Evolutionary conservation across 1,284 basidiomycete genomes (phyloP).

Genomic region (Neolentinus lepideus): DNA sequence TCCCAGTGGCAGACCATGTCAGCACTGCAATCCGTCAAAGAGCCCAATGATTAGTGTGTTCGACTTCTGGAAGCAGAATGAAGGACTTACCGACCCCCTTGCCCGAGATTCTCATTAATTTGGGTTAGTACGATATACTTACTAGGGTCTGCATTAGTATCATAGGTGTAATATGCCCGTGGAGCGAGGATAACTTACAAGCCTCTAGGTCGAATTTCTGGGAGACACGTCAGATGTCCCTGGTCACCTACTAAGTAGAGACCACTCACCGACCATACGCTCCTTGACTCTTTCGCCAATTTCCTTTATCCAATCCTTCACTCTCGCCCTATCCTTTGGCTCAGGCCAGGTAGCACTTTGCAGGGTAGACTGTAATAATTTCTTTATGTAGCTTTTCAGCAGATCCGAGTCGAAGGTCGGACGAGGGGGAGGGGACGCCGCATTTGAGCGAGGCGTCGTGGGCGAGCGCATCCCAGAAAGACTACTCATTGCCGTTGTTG

Average conservation of each 20-base stretch:
- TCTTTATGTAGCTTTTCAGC: constrained; percentile 72
- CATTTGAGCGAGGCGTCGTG: constrained; percentile 43
- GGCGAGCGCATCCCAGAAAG: constrained; percentile 40
- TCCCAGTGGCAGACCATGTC: constrained; percentile 73
- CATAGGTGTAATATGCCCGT: neutral
- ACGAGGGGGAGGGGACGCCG: constrained; percentile 38
- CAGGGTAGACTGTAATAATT: constrained; percentile 61
- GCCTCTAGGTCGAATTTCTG: constrained; percentile 68
- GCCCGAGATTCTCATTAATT: constrained; percentile 73
- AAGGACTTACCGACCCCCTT: constrained; percentile 63
- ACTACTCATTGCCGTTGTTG: neutral
- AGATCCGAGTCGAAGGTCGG: constrained; percentile 66
- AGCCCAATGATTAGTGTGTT: constrained; percentile 8
- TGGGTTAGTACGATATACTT: constrained; percentile 81
- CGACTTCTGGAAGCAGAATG: constrained; percentile 5
- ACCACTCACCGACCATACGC: constrained; percentile 52
- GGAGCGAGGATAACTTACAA: constrained; percentile 48
- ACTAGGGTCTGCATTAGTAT: constrained; percentile 28
- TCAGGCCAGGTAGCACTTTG: constrained; percentile 60
- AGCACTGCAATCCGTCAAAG: constrained; percentile 25
- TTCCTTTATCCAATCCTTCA: constrained; percentile 73
- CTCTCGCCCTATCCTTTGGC: constrained; percentile 56
- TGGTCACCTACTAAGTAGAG: neutral
- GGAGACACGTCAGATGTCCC: constrained; percentile 1
- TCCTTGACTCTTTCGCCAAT: constrained; percentile 77